Evolutionary conservation across 305 asterid genomes (phyloP).

Genomic region (Fraxinus paxiana): DNA sequence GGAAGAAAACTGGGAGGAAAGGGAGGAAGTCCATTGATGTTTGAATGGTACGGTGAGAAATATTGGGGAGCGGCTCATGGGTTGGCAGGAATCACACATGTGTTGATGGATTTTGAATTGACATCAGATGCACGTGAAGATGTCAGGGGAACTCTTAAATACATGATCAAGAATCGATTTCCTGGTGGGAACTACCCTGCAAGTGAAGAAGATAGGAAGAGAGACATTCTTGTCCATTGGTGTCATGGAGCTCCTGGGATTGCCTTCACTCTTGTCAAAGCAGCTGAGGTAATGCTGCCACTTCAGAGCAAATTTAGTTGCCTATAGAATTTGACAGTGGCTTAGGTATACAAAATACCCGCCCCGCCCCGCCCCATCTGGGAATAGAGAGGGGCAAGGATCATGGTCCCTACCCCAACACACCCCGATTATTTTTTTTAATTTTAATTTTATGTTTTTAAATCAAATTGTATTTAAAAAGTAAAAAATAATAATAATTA

Average conservation of each 20-base stretch:
- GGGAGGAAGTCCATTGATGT: constrained; percentile 54
- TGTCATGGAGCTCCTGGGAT: constrained; percentile 81
- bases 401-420: background rate
- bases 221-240: constrained; percentile 69
- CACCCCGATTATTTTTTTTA: background rate
- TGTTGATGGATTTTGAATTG: constrained; percentile 55
- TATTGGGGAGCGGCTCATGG: constrained; percentile 89
- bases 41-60: constrained; percentile 55
- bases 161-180: constrained; percentile 52
- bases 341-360: background rate
- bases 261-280: constrained; percentile 58
- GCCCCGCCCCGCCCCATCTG: background rate
- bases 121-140: constrained; percentile 46
- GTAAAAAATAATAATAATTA: no score
- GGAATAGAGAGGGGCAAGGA: background rate
- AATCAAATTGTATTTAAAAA: no score
- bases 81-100: constrained; percentile 62
- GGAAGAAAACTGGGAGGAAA: constrained; percentile 55
- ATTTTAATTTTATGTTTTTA: no score
- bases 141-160: constrained; percentile 56
- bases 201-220: constrained; percentile 50
- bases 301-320: background rate
- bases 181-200: constrained; percentile 64
- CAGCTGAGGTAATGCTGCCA: constrained; percentile 50
- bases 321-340: background rate